Conservation (phyloP, 768 basidiomycete genomes). For the Crepidotus variabilis region DNA sequence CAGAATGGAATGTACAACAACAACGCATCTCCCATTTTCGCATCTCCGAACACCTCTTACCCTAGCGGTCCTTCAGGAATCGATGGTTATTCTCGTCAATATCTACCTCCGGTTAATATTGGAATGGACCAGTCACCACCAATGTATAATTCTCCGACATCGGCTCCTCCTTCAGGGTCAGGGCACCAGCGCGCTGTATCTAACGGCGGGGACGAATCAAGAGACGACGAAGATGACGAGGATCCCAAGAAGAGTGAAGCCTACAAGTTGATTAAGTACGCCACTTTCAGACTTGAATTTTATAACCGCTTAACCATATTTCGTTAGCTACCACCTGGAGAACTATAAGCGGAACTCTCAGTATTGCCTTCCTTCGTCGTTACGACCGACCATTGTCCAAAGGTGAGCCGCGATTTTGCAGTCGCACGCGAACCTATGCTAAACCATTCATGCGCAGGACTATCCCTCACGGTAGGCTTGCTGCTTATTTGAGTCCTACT, state of each 20-base stretch:
- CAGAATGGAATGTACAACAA: slow-evolving; percentile 56
- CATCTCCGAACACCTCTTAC: slow-evolving; percentile 40
- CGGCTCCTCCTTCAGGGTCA: slow-evolving; percentile 17
- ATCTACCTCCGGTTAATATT: slow-evolving; percentile 56
- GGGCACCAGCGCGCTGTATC: slow-evolving; percentile 31
- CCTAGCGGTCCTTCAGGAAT: slow-evolving; percentile 30
- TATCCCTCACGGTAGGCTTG: slow-evolving; percentile 71
- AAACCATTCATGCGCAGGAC: slow-evolving; percentile 41
- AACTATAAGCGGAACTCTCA: slow-evolving; percentile 83
- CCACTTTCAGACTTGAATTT: slow-evolving; percentile 3
- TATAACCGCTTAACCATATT: slow-evolving; percentile 1
- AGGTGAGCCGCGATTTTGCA: slow-evolving; percentile 38
- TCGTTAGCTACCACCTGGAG: slow-evolving; percentile 81
- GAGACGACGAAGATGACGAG: slow-evolving; percentile 56
- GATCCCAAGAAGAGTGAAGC: slow-evolving; percentile 79
- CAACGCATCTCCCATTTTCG: slow-evolving; percentile 61
- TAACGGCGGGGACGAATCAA: slow-evolving; percentile 20
- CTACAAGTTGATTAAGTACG: slow-evolving; percentile 76
- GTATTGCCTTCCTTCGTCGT: slow-evolving; percentile 84
- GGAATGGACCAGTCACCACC: slow-evolving; percentile 52
- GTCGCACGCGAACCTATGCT: slow-evolving; percentile 6
- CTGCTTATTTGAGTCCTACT: slow-evolving; percentile 1
- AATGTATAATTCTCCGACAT: slow-evolving; percentile 37
- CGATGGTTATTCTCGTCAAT: slow-evolving; percentile 41
- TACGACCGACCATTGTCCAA: slow-evolving; percentile 87